Base-by-base conservation (phyloP, 768 basidiomycete species). In the Lenzites betulinus region DNA sequence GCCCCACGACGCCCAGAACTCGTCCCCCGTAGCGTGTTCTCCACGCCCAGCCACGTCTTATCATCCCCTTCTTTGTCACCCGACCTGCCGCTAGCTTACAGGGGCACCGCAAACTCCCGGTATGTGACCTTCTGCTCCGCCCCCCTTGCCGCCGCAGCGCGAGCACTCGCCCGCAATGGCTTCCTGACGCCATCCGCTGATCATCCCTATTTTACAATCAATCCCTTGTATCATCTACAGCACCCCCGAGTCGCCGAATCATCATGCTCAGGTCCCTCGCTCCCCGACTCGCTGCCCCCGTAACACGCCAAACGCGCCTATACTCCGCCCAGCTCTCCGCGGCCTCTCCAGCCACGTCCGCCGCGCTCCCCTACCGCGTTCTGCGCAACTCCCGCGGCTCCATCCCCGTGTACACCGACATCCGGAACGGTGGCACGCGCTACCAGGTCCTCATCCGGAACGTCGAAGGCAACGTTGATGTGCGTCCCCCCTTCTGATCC, bases 331-430 rank as follows among this genome's bases (percentile, higher is more conserved):
- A 63, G 49, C 42, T 38, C 23, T 50, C 68, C 15, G 26, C 57
- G 36, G 43, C 62, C 20, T 20, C 64, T 38, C 16, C 60, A 20
- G 51, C 62, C 51, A 36, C 56, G 15, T 52, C 58, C 25, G 53
- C 53, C 36, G 9, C 42, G 16, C 68, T 55, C 28, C 67, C 74
- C 18, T 93, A 90, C 74, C 82, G 81, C 62, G 78, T 93, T 46
- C 81, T 83, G 22, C 83, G 90, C 62, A 92, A 89, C 72, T 71
- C 81, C 48, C 79, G 79, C 51, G 87, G 88, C 33, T 81, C 82
- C 49, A 78, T 92, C 30, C 90, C 90, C 44, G 88, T 93, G 25
- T 91, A 91, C 71, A 82, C 87, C 28, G 88, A 92, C 70, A 70
- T 89, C 46, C 84, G 87, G 63, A 90, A 88, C 70, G 83, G 74